A percentile compares a stretch with the other conserved stretches of the same genome.
phyloP scores from a whole-genome alignment of 352 stramenopile genomes.

The Globisporangium nodosum region DNA sequence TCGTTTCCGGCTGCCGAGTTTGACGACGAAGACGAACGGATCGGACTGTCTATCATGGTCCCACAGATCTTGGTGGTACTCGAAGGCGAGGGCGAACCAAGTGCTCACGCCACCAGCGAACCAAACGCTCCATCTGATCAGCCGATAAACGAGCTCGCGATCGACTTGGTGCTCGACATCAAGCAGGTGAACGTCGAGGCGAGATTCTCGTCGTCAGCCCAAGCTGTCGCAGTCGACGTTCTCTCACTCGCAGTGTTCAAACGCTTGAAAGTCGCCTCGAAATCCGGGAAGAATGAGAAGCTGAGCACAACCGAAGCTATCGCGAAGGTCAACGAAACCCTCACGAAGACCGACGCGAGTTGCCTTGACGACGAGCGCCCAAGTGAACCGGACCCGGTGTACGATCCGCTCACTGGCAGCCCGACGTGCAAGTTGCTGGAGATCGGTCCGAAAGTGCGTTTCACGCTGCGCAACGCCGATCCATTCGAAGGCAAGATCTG shows the following conservation, averaged over 20 bases:
- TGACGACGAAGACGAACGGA: conserved; percentile 52
- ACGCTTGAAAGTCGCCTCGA: conserved; percentile 6
- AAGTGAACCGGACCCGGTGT: conserved; percentile 34
- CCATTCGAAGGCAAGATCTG: conserved; percentile 51
- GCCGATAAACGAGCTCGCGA: conserved; percentile 12
- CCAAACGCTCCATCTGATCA: not conserved
- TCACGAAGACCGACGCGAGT: not conserved
- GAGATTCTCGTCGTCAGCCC: conserved; percentile 50
- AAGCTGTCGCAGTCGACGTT: conserved; percentile 43
- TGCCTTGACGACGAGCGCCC: not conserved
- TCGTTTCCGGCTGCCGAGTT: conserved; percentile 28
- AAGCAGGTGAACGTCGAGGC: conserved; percentile 54
- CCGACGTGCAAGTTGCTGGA: conserved; percentile 54
- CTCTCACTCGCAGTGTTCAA: conserved; percentile 43
- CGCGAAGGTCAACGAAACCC: conserved; percentile 24
- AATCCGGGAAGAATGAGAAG: conserved; percentile 23
- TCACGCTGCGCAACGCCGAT: conserved; percentile 42
- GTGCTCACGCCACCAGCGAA: conserved; percentile 3
- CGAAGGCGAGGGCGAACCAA: conserved; percentile 27
- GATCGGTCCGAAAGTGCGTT: conserved; percentile 42
- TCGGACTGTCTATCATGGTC: conserved; percentile 58
- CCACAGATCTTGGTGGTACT: conserved; percentile 61
- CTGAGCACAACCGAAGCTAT: conserved; percentile 27
- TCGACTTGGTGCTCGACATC: conserved; percentile 62
- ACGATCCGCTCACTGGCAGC: conserved; percentile 27